Conservation (phyloP, 306 rosid genomes). For the Albizia julibrissin region DNA sequence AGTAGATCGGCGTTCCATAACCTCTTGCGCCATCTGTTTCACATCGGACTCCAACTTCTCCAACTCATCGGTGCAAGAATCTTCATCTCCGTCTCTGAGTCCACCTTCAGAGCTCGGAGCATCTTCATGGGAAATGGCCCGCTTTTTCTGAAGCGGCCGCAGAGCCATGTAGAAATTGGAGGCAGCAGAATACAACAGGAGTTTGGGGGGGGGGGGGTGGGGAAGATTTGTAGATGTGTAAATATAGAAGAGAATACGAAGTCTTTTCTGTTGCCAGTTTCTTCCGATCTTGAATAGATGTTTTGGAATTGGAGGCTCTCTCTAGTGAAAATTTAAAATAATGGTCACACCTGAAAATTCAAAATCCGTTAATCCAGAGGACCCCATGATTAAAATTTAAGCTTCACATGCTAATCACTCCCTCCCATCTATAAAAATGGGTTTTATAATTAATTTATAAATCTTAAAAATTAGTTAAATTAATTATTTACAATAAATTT, state of each 20-base stretch:
- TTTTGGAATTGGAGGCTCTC: neutral
- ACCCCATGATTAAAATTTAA: neutral
- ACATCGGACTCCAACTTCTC: constrained; percentile 62
- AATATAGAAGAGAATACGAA: neutral
- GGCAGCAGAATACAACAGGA: neutral
- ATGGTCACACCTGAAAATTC: neutral
- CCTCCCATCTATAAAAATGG: too few relatives aligned
- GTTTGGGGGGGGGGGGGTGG: too few relatives aligned
- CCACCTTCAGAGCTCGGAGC: constrained; percentile 37
- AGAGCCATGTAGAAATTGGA: constrained; percentile 38
- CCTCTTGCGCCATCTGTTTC: constrained; percentile 58
- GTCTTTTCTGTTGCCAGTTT: neutral
- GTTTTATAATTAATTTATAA: too few relatives aligned
- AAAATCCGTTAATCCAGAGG: neutral
- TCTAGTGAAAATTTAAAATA: neutral
- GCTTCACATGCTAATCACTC: neutral
- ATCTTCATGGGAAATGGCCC: constrained; percentile 25
- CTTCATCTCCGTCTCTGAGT: neutral
- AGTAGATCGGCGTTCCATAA: constrained; percentile 58
- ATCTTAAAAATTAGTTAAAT: too few relatives aligned
- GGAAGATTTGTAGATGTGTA: neutral
- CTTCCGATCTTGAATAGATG: neutral
- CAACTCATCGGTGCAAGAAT: neutral
- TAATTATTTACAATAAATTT: too few relatives aligned
- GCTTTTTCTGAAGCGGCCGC: neutral